Base-by-base conservation (phyloP, 2,329 filamentous ascomycete genomes). In the Epichloe sibirici region DNA sequence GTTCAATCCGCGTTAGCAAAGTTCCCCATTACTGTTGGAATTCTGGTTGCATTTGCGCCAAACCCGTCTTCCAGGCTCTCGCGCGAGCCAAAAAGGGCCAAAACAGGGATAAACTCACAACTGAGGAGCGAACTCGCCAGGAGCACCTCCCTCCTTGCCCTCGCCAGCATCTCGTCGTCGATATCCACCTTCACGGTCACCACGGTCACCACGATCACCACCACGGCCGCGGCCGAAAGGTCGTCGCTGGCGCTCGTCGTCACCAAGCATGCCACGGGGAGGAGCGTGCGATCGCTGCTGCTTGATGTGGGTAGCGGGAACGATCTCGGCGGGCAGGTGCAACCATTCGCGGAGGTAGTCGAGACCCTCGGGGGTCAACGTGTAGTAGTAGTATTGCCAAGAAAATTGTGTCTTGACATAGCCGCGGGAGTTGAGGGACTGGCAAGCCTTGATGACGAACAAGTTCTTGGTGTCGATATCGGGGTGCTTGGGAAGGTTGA, bases 311-410 rank as follows among this genome's bases (percentile, higher is more conserved):
- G 93, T 98, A 69, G 94, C 90, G 66, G 93, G 93, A 64, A 98
- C 93, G 71, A 98, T 96, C 85, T 98, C 93, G 72, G 93, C 90
- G 69, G 93, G 93, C 68, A 98, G 87, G 79, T 98, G 93, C 67
- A 98, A 90, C 93, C 93, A 98, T 82, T 98, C 93, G 73, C 93
- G 91, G 74, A 98, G 90, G 84, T 98, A 98, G 81, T 97, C 91
- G 74, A 98, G 91, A 78, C 93, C 93, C 83, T 97, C 90, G 71
- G 90, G 88, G 74, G 91, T 96, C 76, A 98, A 86, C 76, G 93
- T 96, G 86, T 98, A 98, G 88, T 98, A 98, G 86, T 97, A 95
- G 83, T 90, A 95, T 79, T 95, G 90, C 90, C 90, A 95, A 64
- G 90, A 95, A 87, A 98, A 98, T 77, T 94, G 93, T 67, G 93